Evolutionary conservation across 2,329 filamentous ascomycete genomes (phyloP).

Genomic region (Fusarium acutatum): DNA sequence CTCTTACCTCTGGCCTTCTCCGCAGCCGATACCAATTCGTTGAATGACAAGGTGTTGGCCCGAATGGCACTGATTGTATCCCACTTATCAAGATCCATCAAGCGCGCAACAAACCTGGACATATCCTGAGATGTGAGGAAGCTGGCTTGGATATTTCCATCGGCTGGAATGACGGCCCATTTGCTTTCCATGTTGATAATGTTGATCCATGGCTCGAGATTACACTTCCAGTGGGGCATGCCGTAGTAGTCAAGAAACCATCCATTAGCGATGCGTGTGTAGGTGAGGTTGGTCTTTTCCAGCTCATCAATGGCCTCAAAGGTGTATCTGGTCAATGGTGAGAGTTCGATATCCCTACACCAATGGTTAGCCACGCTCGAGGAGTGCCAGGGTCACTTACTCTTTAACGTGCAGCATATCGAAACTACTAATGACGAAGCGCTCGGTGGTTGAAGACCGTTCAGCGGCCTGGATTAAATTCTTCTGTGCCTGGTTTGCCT

Average conservation of each 20-base stretch:
- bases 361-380: neutral
- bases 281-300: conserved; percentile 1
- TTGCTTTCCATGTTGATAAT: conserved; percentile 35
- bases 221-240: conserved; percentile 30
- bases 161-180: conserved; percentile 30
- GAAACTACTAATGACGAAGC: conserved; percentile 36
- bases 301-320: conserved; percentile 35
- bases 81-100: conserved; percentile 31
- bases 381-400: neutral
- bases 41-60: conserved; percentile 17
- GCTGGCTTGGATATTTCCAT: conserved; percentile 15
- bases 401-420: conserved; percentile 34
- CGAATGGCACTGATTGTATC: conserved; percentile 8
- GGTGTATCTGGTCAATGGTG: conserved; percentile 29
- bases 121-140: conserved; percentile 38
- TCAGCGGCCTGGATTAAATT: conserved; percentile 28
- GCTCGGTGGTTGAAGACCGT: neutral
- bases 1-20: conserved; percentile 21
- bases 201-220: conserved; percentile 38
- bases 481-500: conserved; percentile 26
- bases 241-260: conserved; percentile 43
- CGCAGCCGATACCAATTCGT: conserved; percentile 12
- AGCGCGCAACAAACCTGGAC: conserved; percentile 12
- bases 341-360: conserved; percentile 24
- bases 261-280: conserved; percentile 33